phyloP scores from a whole-genome alignment of 2,329 filamentous ascomycete genomes.

The Botryotinia narcissicola region DNA sequence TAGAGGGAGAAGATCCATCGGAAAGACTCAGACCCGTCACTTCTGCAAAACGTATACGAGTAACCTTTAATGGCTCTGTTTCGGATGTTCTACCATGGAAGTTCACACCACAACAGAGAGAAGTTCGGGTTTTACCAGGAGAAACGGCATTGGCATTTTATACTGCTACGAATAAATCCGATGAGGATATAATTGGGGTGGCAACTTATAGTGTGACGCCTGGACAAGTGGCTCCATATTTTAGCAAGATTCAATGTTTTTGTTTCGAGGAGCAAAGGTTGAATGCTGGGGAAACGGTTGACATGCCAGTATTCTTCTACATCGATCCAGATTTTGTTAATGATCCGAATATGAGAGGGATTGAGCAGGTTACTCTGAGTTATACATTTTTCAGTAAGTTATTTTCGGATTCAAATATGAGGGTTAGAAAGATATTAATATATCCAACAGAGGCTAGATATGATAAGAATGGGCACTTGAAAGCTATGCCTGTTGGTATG shows the following conservation, averaged over 20 bases:
- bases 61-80: slow-evolving; percentile 94
- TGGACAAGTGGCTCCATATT: slow-evolving; percentile 92
- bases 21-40: slow-evolving; percentile 77
- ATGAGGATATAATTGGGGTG: slow-evolving; percentile 93
- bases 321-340: slow-evolving; percentile 93
- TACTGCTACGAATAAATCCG: slow-evolving; percentile 87
- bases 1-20: slow-evolving; percentile 63
- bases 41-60: slow-evolving; percentile 78
- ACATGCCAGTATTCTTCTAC: slow-evolving; percentile 99
- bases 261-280: slow-evolving; percentile 97
- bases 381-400: slow-evolving; percentile 97
- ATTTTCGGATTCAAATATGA: not conserved
- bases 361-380: slow-evolving; percentile 91
- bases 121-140: slow-evolving; percentile 90
- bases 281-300: slow-evolving; percentile 92
- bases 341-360: slow-evolving; percentile 87
- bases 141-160: slow-evolving; percentile 98
- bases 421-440: not conserved
- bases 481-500: slow-evolving; percentile 29
- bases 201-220: slow-evolving; percentile 97
- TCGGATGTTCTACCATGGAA: slow-evolving; percentile 97
- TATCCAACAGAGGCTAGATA: slow-evolving; percentile 69
- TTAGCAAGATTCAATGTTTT: slow-evolving; percentile 99
- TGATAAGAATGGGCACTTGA: slow-evolving; percentile 72
- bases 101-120: slow-evolving; percentile 92